phyloP scores from a whole-genome alignment of 139 green algal species.

The Haematococcus lacustris region DNA sequence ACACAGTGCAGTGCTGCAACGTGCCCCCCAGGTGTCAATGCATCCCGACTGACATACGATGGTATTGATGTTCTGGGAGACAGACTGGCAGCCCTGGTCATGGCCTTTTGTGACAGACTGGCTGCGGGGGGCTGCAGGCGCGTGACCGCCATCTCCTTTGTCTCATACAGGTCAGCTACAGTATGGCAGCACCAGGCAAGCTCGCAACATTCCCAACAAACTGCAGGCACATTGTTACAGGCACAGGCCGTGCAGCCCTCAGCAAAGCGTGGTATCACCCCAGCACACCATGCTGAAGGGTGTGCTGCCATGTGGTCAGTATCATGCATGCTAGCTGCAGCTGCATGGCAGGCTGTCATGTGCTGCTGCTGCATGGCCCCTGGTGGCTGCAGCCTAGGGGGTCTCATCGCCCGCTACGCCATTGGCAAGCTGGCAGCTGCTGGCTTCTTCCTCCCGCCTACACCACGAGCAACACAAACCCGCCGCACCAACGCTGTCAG shows the following conservation, averaged over 20 bases:
- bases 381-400: constrained; percentile 12
- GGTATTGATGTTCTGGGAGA: constrained; percentile 12
- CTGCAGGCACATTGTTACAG: neutral
- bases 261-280: neutral
- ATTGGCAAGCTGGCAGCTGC: constrained; percentile 20
- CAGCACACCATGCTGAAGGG: neutral
- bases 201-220: neutral
- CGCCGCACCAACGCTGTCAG: no score
- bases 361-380: constrained; percentile 1
- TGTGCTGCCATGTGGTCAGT: neutral
- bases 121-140: neutral
- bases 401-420: constrained; percentile 23
- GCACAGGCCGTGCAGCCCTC: neutral
- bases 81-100: neutral
- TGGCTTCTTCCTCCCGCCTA: constrained; percentile 8
- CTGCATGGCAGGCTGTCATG: neutral
- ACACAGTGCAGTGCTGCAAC: neutral
- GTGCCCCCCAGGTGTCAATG: neutral
- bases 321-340: neutral
- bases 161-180: neutral
- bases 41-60: constrained; percentile 9
- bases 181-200: neutral
- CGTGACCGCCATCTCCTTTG: neutral
- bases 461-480: no score
- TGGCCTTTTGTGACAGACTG: neutral